Evolutionary conservation across 192 early-diverging fungal genomes (phyloP).

Genomic region (Rhizophagus prolifer): DNA sequence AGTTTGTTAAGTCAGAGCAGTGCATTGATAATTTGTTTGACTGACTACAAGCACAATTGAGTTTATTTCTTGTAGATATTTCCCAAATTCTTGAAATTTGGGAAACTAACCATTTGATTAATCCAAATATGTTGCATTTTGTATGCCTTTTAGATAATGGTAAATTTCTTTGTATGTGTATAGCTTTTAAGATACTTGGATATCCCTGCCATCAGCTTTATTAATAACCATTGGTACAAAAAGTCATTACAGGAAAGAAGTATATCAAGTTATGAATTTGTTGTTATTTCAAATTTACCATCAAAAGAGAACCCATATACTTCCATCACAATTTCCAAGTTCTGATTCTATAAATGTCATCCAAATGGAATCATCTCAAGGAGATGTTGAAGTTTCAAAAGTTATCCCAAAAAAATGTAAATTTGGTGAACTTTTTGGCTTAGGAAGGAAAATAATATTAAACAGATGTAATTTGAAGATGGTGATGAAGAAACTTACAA

Average conservation of each 20-base stretch:
- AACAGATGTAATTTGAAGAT: background rate
- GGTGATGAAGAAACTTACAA: background rate
- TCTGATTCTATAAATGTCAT: background rate
- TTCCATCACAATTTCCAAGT: background rate
- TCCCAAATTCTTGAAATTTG: background rate
- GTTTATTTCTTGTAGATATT: background rate
- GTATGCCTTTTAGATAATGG: background rate
- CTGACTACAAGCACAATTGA: background rate
- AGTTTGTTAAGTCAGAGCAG: background rate
- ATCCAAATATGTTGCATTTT: background rate
- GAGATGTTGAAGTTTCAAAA: background rate
- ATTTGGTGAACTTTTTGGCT: background rate
- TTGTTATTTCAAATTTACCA: background rate
- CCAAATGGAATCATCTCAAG: background rate
- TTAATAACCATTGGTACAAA: background rate
- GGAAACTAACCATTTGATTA: background rate
- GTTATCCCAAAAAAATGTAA: background rate
- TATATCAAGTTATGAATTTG: background rate
- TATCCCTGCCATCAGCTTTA: background rate
- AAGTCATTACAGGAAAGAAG: background rate
- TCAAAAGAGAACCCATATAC: too few species aligned
- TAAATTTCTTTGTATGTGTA: background rate
- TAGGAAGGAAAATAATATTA: background rate
- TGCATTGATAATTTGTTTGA: background rate
- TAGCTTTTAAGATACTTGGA: background rate